Percentiles rank a stretch among this genome's conserved stretches.
Evolutionary conservation across 2,329 filamentous ascomycete species (phyloP).

Genomic region (Aureobasidium sp.): DNA sequence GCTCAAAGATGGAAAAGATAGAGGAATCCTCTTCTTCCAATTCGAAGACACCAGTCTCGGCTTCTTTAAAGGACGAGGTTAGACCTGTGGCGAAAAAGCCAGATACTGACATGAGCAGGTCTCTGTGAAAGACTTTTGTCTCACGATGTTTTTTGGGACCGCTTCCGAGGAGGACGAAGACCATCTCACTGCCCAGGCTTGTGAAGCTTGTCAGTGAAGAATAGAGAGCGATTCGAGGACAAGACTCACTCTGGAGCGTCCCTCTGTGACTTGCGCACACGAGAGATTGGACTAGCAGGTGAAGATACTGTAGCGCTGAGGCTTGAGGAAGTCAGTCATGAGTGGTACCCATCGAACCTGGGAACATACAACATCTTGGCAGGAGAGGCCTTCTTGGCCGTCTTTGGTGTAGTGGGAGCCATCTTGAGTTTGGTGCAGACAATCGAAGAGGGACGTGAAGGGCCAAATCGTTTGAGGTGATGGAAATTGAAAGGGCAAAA

Average conservation of each 20-base stretch:
- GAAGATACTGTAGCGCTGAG: not conserved
- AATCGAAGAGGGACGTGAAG: not conserved
- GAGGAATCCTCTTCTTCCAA: not conserved
- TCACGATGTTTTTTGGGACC: not conserved
- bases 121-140: not conserved
- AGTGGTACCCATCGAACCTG: rapidly evolving
- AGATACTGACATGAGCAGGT: not conserved
- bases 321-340: not conserved
- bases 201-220: not conserved
- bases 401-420: not conserved
- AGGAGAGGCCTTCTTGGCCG: not conserved
- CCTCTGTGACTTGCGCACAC: not conserved
- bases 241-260: not conserved
- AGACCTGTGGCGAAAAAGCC: conserved; percentile 4
- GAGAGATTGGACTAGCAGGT: not conserved
- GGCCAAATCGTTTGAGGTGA: not conserved
- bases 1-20: not conserved
- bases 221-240: too few relatives aligned
- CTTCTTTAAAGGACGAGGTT: not conserved
- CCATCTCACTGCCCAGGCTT: not conserved
- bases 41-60: not conserved
- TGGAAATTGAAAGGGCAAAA: not conserved
- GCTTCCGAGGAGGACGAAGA: not conserved
- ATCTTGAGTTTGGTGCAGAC: not conserved
- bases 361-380: not conserved